Percentiles rank a stretch among this genome's conserved stretches.
Conservation (phyloP, 306 rosid species). For the Vigna unguiculata region DNA sequence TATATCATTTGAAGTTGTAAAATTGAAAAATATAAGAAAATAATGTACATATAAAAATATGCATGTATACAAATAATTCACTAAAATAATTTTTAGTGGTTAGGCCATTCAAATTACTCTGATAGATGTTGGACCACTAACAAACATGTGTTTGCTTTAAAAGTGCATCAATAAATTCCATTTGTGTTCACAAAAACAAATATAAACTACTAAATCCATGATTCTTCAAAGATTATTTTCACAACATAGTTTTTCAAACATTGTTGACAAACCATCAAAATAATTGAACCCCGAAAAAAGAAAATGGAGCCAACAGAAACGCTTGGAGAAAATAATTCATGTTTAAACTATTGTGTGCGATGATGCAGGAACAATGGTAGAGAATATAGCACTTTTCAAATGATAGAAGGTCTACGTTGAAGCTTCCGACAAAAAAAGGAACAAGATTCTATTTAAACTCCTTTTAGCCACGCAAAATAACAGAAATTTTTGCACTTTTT, state of each 20-base stretch:
- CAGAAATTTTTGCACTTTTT: neutral
- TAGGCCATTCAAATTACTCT: neutral
- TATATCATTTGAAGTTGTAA: neutral
- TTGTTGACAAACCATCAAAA: neutral
- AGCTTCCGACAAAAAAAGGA: neutral
- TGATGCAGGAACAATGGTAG: neutral
- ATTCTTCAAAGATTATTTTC: neutral
- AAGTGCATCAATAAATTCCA: neutral
- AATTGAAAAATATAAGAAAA: neutral
- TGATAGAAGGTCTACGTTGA: neutral
- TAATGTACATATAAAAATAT: neutral
- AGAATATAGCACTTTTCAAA: conserved; percentile 20
- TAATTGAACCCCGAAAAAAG: neutral
- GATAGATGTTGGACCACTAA: conserved; percentile 2
- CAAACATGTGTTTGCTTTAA: neutral
- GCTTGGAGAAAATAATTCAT: neutral
- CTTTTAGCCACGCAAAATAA: conserved; percentile 15
- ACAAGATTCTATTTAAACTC: neutral
- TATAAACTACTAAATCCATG: neutral
- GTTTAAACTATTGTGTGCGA: neutral
- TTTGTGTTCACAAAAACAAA: neutral
- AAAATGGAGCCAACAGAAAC: neutral
- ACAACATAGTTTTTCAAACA: neutral
- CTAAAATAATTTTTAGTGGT: neutral
- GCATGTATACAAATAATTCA: neutral